Evolutionary conservation across 2,329 filamentous ascomycete species (phyloP).

Genomic region (Fragosphaeria purpurea): DNA sequence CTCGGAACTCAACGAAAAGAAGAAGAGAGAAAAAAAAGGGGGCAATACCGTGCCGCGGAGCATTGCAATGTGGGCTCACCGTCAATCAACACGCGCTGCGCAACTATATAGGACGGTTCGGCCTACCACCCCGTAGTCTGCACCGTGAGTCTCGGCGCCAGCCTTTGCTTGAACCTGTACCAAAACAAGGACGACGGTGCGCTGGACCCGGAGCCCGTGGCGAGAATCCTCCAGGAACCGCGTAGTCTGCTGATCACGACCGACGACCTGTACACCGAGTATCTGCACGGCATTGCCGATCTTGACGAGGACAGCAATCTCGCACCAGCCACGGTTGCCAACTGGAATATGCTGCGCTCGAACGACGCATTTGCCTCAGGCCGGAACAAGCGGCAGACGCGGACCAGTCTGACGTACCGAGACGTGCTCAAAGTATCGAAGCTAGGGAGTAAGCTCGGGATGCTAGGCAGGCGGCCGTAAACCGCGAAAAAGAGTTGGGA

Average conservation of each 20-base stretch:
- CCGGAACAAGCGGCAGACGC: constrained; percentile 44
- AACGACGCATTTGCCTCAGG: constrained; percentile 37
- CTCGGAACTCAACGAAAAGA: constrained; percentile 14
- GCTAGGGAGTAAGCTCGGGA: constrained; percentile 54
- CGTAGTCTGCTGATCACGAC: constrained; percentile 70
- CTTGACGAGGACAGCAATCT: constrained; percentile 57
- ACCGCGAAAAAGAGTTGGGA: not conserved
- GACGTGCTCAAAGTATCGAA: constrained; percentile 79
- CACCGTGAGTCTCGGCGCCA: constrained; percentile 75
- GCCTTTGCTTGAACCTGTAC: constrained; percentile 69
- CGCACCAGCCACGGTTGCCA: constrained; percentile 50
- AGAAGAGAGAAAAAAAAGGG: not conserved
- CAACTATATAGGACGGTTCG: constrained; percentile 51
- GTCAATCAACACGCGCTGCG: not conserved
- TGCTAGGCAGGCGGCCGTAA: constrained; percentile 25
- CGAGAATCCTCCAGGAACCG: constrained; percentile 69
- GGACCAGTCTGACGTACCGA: constrained; percentile 69
- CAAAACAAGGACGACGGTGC: constrained; percentile 51
- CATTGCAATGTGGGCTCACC: not conserved
- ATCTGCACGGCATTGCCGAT: constrained; percentile 66
- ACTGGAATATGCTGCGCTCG: constrained; percentile 58
- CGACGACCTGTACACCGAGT: constrained; percentile 55
- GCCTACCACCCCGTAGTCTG: constrained; percentile 85
- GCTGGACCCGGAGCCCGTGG: constrained; percentile 38
- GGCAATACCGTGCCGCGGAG: not conserved